These are phyloP conservation scores for Allium cepa DNA, from an alignment of 106 monocot genomes.

Conservation along the genomic window DNA sequence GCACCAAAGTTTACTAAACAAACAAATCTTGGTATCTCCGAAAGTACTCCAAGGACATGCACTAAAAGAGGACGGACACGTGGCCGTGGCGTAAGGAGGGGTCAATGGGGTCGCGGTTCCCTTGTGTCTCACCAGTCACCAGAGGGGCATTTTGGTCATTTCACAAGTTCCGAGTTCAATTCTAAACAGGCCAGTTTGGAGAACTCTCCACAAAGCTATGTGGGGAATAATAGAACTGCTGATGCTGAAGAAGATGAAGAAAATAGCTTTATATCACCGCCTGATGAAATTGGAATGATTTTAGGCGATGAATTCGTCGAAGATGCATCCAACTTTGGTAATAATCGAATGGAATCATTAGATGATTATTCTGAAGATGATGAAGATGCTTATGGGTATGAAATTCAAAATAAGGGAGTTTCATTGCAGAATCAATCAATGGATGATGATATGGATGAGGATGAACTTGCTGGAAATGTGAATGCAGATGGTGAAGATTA, in stretches of 20 bases:
- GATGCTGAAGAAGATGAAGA: conserved; percentile 52
- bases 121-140: not conserved
- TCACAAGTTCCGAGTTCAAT: conserved; percentile 6
- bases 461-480: conserved; percentile 38
- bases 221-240: conserved; percentile 27
- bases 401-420: conserved; percentile 26
- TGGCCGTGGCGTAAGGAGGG: not conserved
- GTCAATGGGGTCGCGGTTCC: not conserved
- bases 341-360: not conserved
- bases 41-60: too few species aligned
- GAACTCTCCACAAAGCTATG: conserved; percentile 51
- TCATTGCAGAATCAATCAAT: conserved; percentile 3
- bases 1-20: too few species aligned
- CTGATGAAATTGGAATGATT: conserved; percentile 44
- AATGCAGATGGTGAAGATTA: conserved; percentile 39
- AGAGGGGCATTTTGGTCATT: conserved; percentile 11
- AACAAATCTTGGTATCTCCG: too few species aligned
- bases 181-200: conserved; percentile 13
- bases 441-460: conserved; percentile 40
- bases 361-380: conserved; percentile 63
- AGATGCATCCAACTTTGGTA: not conserved
- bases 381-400: conserved; percentile 22
- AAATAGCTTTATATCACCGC: conserved; percentile 33
- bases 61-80: not conserved
- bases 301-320: conserved; percentile 53